Evolutionary conservation across 2,329 filamentous ascomycete genomes (phyloP).

Genomic region (Colletotrichum agaves): DNA sequence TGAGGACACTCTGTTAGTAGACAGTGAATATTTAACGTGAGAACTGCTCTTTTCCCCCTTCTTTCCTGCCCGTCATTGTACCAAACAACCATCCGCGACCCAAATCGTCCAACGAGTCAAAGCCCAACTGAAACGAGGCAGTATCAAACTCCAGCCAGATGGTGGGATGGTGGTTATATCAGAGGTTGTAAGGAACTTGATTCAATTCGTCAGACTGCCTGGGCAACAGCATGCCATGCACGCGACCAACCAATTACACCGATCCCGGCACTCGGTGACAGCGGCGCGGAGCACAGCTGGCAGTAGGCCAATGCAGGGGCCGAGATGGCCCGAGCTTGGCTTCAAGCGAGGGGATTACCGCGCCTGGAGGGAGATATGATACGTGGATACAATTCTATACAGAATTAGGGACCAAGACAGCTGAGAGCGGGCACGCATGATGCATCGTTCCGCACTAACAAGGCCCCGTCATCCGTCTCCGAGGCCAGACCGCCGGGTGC

Average conservation of each 20-base stretch:
- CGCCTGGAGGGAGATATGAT: slow-evolving; percentile 12
- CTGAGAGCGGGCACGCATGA: not conserved
- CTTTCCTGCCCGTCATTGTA: not conserved
- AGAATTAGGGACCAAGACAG: slow-evolving; percentile 11
- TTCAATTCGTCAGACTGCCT: not conserved
- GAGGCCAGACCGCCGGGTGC: slow-evolving; percentile 7
- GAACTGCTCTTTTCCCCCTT: not conserved
- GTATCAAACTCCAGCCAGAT: not conserved
- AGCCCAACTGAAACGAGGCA: too few relatives aligned
- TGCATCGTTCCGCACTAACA: slow-evolving; percentile 23
- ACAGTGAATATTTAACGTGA: not conserved
- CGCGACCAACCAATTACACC: slow-evolving; percentile 24
- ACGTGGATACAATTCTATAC: slow-evolving; percentile 22
- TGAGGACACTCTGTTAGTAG: not conserved
- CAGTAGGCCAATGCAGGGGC: slow-evolving; percentile 30
- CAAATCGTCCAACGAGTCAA: too few relatives aligned
- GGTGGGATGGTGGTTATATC: not conserved
- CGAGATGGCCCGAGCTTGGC: slow-evolving; percentile 19
- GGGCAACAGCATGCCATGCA: not conserved
- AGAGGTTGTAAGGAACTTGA: not conserved
- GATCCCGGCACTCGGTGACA: not conserved
- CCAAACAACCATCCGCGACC: too few relatives aligned
- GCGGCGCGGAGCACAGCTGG: not conserved
- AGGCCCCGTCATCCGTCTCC: slow-evolving; percentile 31
- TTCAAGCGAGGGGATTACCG: slow-evolving; percentile 19